Base-by-base conservation (phyloP, 345 rosid genomes). In the Corymbia maculata region DNA sequence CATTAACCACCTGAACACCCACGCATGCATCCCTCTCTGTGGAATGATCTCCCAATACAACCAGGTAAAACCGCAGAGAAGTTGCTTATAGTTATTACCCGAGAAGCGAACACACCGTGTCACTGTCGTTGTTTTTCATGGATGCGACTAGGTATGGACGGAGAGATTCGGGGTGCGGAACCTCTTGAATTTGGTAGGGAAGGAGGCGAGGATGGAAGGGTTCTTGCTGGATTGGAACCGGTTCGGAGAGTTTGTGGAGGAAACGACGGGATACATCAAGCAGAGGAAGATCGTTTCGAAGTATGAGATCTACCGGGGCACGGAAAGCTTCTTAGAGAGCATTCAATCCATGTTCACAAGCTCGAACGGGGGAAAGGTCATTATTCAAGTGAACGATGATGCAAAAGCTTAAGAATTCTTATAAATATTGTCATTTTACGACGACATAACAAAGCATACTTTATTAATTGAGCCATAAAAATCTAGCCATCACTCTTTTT, bases 41-140 rank as follows among this genome's bases (percentile, higher is more conserved):
- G 94, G 95, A 87, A 94, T 93, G 96, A 92, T 94, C 14, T 94
- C 95, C 51, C 90, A 91, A 53, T 94, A 93, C 44, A 92, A 93
- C 79, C 88, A 92, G 94, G 95, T 93, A 51, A 85, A 36, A 36
- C 42, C 42, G 42, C 42, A 36, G 16, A 26, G 36, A 85, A 85
- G 24, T 51, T 21, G 45, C 45, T n/a, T n/a, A 16, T 9, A 15
- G 57, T 85, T 49, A 11, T 51, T 51, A 6, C 57, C 55, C 24
- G 6, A 42, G 82, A 42, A 75, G 22, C 1, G 49, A 21, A 36
- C 19, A 36, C 45, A 70, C 36, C 26, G 13, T 32, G 79, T 32
- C 79, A 68, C 15, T 32, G 13, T 42, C 82, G 4, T 75, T 19
- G 49, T 36, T 75, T 75, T 75, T 49, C 82, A 36, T 50, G 8